Evolutionary conservation across 1,284 basidiomycete genomes (phyloP).

Genomic region (Ustilago loliicola): DNA sequence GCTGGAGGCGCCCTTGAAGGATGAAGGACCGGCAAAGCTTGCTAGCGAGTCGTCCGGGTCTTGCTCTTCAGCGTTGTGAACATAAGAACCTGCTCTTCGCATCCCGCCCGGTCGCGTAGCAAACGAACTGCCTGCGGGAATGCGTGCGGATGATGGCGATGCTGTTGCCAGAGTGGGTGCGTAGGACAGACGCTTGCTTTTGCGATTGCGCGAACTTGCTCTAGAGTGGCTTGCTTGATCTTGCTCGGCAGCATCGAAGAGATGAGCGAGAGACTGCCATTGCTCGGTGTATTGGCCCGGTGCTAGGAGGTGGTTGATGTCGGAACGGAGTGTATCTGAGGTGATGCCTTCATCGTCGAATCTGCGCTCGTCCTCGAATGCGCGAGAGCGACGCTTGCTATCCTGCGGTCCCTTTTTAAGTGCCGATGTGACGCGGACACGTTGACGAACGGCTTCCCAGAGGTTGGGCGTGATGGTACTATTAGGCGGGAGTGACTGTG

Average conservation of each 20-base stretch:
- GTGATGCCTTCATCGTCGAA: slow-evolving; percentile 61
- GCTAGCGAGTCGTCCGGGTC: slow-evolving; percentile 42
- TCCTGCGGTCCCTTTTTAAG: slow-evolving; percentile 18
- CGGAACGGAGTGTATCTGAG: slow-evolving; percentile 44
- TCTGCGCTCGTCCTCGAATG: slow-evolving; percentile 38
- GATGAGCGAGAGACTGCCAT: slow-evolving; percentile 60
- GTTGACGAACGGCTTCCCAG: slow-evolving; percentile 47
- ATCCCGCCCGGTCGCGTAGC: not conserved
- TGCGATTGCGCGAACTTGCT: slow-evolving; percentile 15
- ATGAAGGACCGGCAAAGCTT: slow-evolving; percentile 33
- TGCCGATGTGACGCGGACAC: slow-evolving; percentile 44
- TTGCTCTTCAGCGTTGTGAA: slow-evolving; percentile 7
- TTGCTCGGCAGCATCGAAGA: slow-evolving; percentile 42
- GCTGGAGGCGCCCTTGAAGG: slow-evolving; percentile 36
- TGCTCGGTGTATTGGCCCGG: slow-evolving; percentile 55
- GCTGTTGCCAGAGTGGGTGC: not conserved
- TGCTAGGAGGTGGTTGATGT: slow-evolving; percentile 35
- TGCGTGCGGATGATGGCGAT: not conserved
- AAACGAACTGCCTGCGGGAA: not conserved
- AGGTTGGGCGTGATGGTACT: slow-evolving; percentile 37
- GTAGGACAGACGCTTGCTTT: slow-evolving; percentile 32
- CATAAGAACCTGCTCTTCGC: slow-evolving; percentile 9
- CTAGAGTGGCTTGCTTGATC: slow-evolving; percentile 10
- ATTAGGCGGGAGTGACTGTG: slow-evolving; percentile 32
- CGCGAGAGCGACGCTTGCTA: slow-evolving; percentile 31